These are phyloP conservation scores for Rhododendron simsii DNA, from an alignment of 148 eudicot species.

Conservation along the genomic window DNA sequence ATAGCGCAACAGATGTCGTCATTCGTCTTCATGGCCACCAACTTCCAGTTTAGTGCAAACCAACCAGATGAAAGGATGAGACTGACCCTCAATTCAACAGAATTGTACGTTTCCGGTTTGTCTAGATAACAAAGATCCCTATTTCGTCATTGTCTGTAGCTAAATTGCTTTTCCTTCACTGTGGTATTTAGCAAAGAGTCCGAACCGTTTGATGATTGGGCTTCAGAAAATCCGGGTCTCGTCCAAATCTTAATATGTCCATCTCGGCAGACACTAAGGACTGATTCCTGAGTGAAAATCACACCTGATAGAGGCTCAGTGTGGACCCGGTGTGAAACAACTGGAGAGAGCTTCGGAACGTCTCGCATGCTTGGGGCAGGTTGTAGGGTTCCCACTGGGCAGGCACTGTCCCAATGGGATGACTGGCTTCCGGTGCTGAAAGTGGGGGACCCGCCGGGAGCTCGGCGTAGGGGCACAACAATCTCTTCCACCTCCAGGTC, in stretches of 20 bases:
- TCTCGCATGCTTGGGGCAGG: constrained; percentile 43
- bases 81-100: background rate
- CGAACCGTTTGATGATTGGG: constrained; percentile 31
- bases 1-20: background rate
- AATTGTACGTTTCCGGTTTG: background rate
- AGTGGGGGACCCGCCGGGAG: constrained; percentile 40
- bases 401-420: constrained; percentile 32
- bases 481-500: constrained; percentile 37
- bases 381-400: constrained; percentile 35
- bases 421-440: constrained; percentile 32
- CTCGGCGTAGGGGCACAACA: constrained; percentile 35
- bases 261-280: constrained; percentile 34
- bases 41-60: constrained; percentile 1
- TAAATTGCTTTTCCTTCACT: constrained; percentile 41
- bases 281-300: constrained; percentile 30
- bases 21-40: background rate
- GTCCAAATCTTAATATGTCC: constrained; percentile 39
- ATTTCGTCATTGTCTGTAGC: constrained; percentile 26
- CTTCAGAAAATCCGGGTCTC: constrained; percentile 26
- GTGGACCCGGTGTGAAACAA: constrained; percentile 36
- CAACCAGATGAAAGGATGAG: background rate
- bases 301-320: constrained; percentile 36
- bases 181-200: constrained; percentile 33
- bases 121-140: background rate
- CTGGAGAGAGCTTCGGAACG: constrained; percentile 37